phyloP scores from a whole-genome alignment of 2,329 filamentous ascomycete genomes.

The Colletotrichum sublineola region DNA sequence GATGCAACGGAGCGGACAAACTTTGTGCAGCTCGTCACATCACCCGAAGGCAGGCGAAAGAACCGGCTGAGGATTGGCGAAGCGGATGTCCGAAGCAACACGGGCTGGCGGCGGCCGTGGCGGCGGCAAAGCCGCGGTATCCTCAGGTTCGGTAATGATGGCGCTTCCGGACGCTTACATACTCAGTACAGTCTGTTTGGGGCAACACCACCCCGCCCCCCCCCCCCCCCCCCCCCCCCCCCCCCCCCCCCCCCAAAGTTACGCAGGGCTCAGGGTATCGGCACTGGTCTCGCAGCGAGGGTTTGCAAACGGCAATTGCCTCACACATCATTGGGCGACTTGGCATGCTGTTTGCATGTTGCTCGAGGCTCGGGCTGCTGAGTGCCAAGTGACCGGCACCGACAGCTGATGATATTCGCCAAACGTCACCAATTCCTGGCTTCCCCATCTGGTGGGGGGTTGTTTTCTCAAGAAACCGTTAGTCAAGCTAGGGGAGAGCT shows the following conservation, averaged over 20 bases:
- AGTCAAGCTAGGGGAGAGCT: conserved; percentile 37
- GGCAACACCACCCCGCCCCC: too few relatives aligned
- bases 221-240: too few relatives aligned
- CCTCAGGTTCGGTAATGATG: conserved; percentile 39
- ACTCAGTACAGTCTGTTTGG: neutral
- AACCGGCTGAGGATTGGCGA: conserved; percentile 7
- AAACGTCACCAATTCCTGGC: neutral
- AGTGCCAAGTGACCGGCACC: too few relatives aligned
- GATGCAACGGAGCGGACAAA: neutral
- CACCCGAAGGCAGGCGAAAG: neutral
- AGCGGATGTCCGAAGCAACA: conserved; percentile 24
- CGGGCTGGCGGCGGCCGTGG: neutral
- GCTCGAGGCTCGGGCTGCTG: neutral
- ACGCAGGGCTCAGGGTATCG: conserved; percentile 27
- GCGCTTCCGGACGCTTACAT: conserved; percentile 18
- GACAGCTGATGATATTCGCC: neutral
- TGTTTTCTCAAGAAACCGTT: conserved; percentile 16
- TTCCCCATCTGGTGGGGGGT: neutral
- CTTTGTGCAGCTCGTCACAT: neutral
- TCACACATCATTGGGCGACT: neutral
- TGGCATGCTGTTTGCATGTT: neutral
- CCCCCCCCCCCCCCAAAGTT: neutral
- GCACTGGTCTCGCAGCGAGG: conserved; percentile 2
- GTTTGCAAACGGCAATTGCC: neutral
- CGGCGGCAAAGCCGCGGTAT: conserved; percentile 41